Evolutionary conservation across 805 yeast genomes (phyloP).

Genomic region (Teunomyces cretensis): DNA sequence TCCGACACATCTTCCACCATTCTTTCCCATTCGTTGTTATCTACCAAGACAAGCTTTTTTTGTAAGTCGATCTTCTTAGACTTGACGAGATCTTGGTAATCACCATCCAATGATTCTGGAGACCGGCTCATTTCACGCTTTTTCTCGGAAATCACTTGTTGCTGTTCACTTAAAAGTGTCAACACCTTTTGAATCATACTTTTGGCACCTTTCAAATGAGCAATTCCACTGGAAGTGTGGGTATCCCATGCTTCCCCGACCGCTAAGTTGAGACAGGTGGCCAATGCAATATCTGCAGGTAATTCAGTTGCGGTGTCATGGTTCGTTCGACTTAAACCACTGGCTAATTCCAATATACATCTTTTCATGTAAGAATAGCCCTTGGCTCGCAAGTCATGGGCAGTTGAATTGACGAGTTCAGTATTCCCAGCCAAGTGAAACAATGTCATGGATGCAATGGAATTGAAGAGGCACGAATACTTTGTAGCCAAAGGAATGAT

Average conservation of each 20-base stretch:
- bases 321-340: constrained; percentile 44
- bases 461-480: constrained; percentile 57
- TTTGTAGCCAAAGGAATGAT: constrained; percentile 57
- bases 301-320: constrained; percentile 21
- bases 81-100: constrained; percentile 5
- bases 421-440: constrained; percentile 49
- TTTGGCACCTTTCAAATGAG: constrained; percentile 66
- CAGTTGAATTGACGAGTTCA: constrained; percentile 40
- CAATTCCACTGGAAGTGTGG: constrained; percentile 64
- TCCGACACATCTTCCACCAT: constrained; percentile 17
- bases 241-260: constrained; percentile 71
- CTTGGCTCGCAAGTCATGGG: constrained; percentile 42
- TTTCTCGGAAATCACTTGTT: constrained; percentile 12
- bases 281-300: constrained; percentile 65
- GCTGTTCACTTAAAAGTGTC: constrained; percentile 26
- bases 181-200: constrained; percentile 55
- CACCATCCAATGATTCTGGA: constrained; percentile 8
- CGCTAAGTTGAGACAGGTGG: constrained; percentile 62
- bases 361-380: constrained; percentile 60
- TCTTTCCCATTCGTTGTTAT: constrained; percentile 31
- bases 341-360: constrained; percentile 58
- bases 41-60: constrained; percentile 29
- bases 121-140: constrained; percentile 9
- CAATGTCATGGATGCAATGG: constrained; percentile 65
- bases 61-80: constrained; percentile 13